Base-by-base conservation (phyloP, 2,329 filamentous ascomycete species). In the Aureobasidium sp. region DNA sequence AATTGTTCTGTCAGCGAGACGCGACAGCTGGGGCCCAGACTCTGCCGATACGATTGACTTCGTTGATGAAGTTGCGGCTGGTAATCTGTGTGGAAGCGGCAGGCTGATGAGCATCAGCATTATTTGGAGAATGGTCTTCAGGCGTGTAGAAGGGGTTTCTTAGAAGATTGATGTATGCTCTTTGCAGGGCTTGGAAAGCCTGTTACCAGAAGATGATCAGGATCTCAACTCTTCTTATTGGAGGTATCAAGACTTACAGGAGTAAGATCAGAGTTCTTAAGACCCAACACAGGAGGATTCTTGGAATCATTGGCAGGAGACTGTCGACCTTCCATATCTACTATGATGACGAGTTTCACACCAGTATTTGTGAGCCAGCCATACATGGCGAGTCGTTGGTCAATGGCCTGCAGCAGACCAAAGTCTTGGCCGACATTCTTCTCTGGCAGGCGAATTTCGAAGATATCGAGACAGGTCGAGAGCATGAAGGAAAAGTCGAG, bases 311-410 rank as follows among this genome's bases (percentile, higher is more conserved):
- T 50, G 17, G 44, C 40, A 38, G 53, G 25, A 16, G 54, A 47
- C 6, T 75, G 70, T 19, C 85, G 76, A 1, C 90, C 90, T 60
- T 90, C 83, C 80, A 95, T 89, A 71, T 98, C 91, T 25, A 97
- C 85, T 3, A 96, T 81, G 58, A 90, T 85, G 29, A 97, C 83
- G 64, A 98, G 84, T 67, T 91, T 90, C 58, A 95, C 83, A 35
- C 90, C 90, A 22, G 93, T 97, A 70, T 95, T 97, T 54, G 93
- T 96, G 70, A 97, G 81, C 82, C 88, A 96, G 63, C 93, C 93
- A 73, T 97, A 98, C 60, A 90, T 86, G 30, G 90, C 90, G 41
- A 97, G 79, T 22, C 90, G 81, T 72, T 98, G 91, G 73, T 97
- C 93, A 56, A 97, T 79, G 55, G 90, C 90, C 72, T 97, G 91